These are phyloP conservation scores for Umbelopsis vinacea DNA, from an alignment of 192 early-diverging fungal species.

Conservation along the genomic window DNA sequence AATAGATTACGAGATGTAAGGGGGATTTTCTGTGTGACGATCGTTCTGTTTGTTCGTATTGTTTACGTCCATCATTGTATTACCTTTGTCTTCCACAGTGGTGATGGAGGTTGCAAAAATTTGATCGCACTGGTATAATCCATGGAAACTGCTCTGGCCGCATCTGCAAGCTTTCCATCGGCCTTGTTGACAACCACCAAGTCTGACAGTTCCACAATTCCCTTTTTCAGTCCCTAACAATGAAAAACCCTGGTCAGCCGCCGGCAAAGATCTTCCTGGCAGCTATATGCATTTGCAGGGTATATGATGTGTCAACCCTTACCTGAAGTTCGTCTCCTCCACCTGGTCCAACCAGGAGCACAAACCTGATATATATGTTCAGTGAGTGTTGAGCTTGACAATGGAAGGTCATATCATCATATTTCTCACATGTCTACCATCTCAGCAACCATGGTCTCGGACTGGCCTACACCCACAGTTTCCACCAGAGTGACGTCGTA, in stretches of 20 bases:
- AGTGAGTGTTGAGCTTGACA: not conserved
- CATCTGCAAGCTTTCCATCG: conserved; percentile 67
- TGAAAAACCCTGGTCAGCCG: not conserved
- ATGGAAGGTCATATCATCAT: not conserved
- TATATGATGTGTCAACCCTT: not conserved
- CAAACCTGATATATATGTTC: conserved; percentile 48
- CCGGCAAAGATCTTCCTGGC: not conserved
- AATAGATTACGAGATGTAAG: not conserved
- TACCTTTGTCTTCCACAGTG: conserved; percentile 53
- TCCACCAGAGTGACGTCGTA: conserved; percentile 83
- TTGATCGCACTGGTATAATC: conserved; percentile 76
- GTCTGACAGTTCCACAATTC: conserved; percentile 86
- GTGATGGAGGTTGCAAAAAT: conserved; percentile 53
- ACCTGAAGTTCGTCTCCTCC: conserved; percentile 87
- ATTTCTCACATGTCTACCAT: conserved; percentile 78
- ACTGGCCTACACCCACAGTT: conserved; percentile 88
- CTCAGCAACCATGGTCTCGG: conserved; percentile 84
- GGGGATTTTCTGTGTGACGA: not conserved
- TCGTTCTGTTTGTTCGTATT: not conserved
- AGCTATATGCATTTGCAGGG: not conserved
- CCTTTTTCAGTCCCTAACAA: conserved; percentile 79
- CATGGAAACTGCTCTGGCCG: conserved; percentile 67
- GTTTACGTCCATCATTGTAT: not conserved
- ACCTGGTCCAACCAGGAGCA: conserved; percentile 76
- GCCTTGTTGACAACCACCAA: conserved; percentile 83